Evolutionary conservation across 129 eudicot genomes (phyloP), one percentile per base, ranked within the genome.

Genomic region (Smallanthus sonchifolius): DNA sequence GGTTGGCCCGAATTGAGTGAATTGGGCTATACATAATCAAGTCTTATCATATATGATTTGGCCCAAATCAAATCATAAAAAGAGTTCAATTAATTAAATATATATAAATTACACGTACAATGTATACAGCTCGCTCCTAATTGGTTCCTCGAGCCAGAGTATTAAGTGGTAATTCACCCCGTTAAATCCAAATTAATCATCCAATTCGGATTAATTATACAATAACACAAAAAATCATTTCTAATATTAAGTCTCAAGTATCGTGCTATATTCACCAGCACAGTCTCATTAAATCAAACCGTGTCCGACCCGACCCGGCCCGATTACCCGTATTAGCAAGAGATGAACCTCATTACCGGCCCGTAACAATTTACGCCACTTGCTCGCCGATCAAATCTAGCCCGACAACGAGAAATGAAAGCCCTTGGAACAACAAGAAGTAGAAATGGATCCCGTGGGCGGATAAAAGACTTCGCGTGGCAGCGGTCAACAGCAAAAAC

Each of bases 401-500:
- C 24, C 97, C 98, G 9, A 92, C 95, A 54, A 83, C 84, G 14
- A 92, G 86, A 77, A 92, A 92, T 10, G 98, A 82, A 65, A 92
- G 80, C 4, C 98, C 98, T 78, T 92, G 98, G 67, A 92, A 92
- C 76, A 92, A 76, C 84, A 89, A 81, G 85, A 85, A 92, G 16
- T 92, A 92, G 82, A 92, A 92, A 74, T 92, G 98, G 40, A 92
- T 86, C 28, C 98, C 98, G 5, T 92, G 98, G 0, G 93, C 93
- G 0, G 97, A 92, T 69, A 92, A 74, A 16, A 92, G 77, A 72
- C 98, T 92, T 69, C 98, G 81, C 10, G 88, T 89, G 9, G 96
- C 96, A 8, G 98, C 98, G 28, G 96, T 92, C 54, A 92, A 78
- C 55, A 92, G 80, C 32, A 92, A 83, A 75, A 84, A 89, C 8